These are phyloP conservation scores for Angophora floribunda DNA, from an alignment of 345 rosid genomes.

Conservation along the genomic window DNA sequence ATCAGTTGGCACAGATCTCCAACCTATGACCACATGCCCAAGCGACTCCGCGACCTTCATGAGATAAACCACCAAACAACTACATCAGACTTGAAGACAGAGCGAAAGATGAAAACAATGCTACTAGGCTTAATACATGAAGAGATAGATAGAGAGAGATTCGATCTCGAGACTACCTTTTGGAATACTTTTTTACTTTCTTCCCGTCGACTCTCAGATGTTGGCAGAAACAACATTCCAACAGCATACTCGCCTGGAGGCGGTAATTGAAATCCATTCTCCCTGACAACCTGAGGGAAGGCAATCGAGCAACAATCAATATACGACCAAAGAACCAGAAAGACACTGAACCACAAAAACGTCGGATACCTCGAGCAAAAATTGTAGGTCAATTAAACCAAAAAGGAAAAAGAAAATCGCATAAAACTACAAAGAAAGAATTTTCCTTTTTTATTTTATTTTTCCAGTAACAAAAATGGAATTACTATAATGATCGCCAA, in stretches of 20 bases:
- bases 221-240: constrained; percentile 96
- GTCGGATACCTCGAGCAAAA: background rate
- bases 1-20: constrained; percentile 90
- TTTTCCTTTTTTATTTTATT: background rate
- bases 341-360: background rate
- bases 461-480: background rate
- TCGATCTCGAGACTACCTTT: constrained; percentile 33
- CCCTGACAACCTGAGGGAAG: constrained; percentile 42
- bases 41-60: constrained; percentile 89
- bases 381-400: background rate
- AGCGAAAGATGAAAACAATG: background rate
- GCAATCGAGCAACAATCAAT: background rate
- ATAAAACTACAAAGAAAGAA: background rate
- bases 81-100: background rate
- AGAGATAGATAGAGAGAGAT: background rate
- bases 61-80: background rate
- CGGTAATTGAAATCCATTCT: constrained; percentile 79
- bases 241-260: constrained; percentile 79
- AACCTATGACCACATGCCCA: constrained; percentile 89
- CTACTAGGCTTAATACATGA: background rate
- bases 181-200: constrained; percentile 85
- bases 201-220: constrained; percentile 52
- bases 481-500: background rate
- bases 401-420: background rate
- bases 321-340: background rate